Base-by-base conservation (phyloP, 352 stramenopile genomes). In the Pythium aristosporum region DNA sequence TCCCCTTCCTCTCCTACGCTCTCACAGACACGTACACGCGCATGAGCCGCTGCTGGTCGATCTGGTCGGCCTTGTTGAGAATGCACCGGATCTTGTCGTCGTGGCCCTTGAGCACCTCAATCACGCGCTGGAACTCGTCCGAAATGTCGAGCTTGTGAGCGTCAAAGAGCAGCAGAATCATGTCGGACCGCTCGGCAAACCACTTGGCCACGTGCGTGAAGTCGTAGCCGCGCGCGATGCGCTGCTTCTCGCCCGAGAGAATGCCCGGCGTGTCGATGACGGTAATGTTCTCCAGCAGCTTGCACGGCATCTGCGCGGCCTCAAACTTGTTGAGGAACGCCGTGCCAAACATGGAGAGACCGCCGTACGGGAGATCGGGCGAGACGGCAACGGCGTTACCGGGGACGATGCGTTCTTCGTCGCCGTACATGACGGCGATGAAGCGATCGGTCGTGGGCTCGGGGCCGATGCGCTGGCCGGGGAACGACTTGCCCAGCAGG, bases 91-190 rank as follows among this genome's bases (percentile, higher is more conserved):
- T 98, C 79, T 99, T 99, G 75, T 99, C 97, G 74, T 99, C 96
- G 59, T 99, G 96, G 55, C 96, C 88, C 59, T 92, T 89, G 10
- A 99, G 82, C 10, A 97, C 89, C 72, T 99, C 95, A 73, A 99
- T 99, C 34, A 97, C 94, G 37, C 83, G 87, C 77, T 98, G 97
- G 69, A 99, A 98, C 71, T 99, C 97, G 83, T 99, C 97, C 20
- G 91, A 98, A 70, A 99, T 99, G 77, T 99, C 97, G 23, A 99
- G 81, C 76, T 99, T 99, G 80, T 99, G 96, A 20, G 97, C 96
- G 81, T 99, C 97, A 77, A 99, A 99, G n/a, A 99, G 82, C 10
- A 99, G 77, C 59, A 99, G 78, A 69, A 99, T 99, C 53, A 98
- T 88, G 73, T 99, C 97, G 18, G 95, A 97, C 34, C 96, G 92